Percentiles rank a stretch among this genome's conserved stretches.
Conservation (phyloP, 345 rosid genomes). For the Theobroma cacao region DNA sequence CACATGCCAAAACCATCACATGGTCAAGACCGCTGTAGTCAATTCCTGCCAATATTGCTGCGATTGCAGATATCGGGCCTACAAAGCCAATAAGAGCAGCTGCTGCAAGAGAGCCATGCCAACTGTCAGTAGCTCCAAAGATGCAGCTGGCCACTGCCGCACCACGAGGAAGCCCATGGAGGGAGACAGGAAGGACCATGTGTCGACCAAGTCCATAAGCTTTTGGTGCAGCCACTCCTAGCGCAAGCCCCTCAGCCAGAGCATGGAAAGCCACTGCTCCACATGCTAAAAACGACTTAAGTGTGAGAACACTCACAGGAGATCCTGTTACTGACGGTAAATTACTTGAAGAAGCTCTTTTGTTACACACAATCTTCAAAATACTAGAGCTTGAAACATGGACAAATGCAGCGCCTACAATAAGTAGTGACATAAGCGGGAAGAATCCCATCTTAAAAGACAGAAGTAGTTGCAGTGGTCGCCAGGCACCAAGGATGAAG, state of each 20-base stretch:
- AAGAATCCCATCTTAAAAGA: slow-evolving; percentile 78
- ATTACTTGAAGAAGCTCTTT: slow-evolving; percentile 49
- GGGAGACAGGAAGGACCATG: slow-evolving; percentile 94
- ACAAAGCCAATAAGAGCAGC: slow-evolving; percentile 89
- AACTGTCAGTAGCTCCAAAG: slow-evolving; percentile 85
- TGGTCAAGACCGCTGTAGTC: slow-evolving; percentile 96
- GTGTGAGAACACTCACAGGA: slow-evolving; percentile 71
- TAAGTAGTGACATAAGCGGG: slow-evolving; percentile 52
- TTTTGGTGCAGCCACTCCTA: slow-evolving; percentile 97
- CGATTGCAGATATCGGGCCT: slow-evolving; percentile 89
- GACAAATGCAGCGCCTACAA: slow-evolving; percentile 54
- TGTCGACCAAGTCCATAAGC: slow-evolving; percentile 93
- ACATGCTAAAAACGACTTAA: slow-evolving; percentile 84
- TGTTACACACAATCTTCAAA: slow-evolving; percentile 49
- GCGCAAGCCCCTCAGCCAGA: slow-evolving; percentile 94
- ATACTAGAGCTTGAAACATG: slow-evolving; percentile 58
- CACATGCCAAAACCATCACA: slow-evolving; percentile 89
- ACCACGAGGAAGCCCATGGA: slow-evolving; percentile 95
- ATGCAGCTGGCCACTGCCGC: slow-evolving; percentile 98
- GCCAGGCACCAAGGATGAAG: slow-evolving; percentile 85
- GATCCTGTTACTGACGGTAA: slow-evolving; percentile 51
- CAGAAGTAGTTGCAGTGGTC: slow-evolving; percentile 77
- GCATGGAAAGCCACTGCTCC: slow-evolving; percentile 92
- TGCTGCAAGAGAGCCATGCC: slow-evolving; percentile 86
- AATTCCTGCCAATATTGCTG: slow-evolving; percentile 84